A percentile compares a stretch with the other conserved stretches of the same genome.
Conservation (phyloP, 139 green algal genomes). For the Pseudopediastrum boryanum region DNA sequence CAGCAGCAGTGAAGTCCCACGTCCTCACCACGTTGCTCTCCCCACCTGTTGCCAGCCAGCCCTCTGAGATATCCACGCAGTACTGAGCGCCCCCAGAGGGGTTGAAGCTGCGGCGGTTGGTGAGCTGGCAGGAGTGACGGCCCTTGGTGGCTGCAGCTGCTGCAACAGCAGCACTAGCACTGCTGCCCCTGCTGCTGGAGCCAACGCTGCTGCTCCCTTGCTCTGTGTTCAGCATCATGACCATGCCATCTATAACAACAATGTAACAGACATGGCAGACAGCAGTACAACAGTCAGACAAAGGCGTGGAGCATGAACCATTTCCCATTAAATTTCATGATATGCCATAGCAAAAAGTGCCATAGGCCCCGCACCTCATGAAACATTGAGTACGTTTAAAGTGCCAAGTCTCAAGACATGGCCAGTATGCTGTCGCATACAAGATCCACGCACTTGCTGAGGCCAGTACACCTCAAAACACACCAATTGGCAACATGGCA, state of each 20-base stretch:
- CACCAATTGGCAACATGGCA: too few species aligned
- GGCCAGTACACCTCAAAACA: too few species aligned
- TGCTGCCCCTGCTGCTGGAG: constrained; percentile 1
- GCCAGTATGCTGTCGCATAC: too few species aligned
- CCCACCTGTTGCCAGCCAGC: constrained; percentile 23
- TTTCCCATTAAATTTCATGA: too few species aligned
- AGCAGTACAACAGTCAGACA: background rate
- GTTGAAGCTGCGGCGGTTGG: background rate
- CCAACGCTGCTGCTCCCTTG: background rate
- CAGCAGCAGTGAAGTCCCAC: constrained; percentile 54
- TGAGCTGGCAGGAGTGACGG: background rate
- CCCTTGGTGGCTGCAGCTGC: background rate
- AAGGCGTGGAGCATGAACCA: background rate
- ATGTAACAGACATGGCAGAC: background rate
- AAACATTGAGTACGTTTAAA: too few species aligned
- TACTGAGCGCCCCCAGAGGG: background rate
- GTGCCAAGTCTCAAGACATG: too few species aligned
- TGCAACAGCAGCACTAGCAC: background rate
- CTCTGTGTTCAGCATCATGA: constrained; percentile 19
- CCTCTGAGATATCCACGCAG: constrained; percentile 6
- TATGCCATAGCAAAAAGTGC: too few species aligned
- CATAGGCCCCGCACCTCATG: too few species aligned
- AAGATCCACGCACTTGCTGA: too few species aligned
- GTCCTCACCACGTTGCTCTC: constrained; percentile 39
- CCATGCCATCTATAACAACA: constrained; percentile 23